Base-by-base conservation (phyloP, 2,329 filamentous ascomycete species). In the Pseudohalonectria lignicola region DNA sequence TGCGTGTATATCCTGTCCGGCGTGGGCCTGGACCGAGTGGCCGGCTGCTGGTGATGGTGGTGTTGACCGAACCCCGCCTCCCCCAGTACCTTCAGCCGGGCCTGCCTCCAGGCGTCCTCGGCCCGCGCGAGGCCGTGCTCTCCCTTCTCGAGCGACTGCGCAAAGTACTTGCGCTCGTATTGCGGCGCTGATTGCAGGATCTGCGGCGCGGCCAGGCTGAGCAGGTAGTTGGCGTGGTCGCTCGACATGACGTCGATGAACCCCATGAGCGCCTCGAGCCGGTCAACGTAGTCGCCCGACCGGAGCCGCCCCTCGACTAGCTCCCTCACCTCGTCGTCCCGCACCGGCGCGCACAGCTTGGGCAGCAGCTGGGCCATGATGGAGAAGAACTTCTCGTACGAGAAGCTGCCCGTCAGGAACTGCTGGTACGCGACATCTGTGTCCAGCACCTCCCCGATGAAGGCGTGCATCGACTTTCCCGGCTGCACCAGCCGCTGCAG, bases 181-280 rank as follows among this genome's bases (percentile, higher is more conserved):
- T 76, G 69, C 1, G 77, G 63, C 2, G 82, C 77, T 45, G 84
- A 79, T 45, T 80, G 74, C 39, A 86, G 75, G 37, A 92, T 68
- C 5, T 75, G 74, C 1, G 82, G 82, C 2, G 81, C 81, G 1
- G 79, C 78, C 20, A 81, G 72, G 55, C 79, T 76, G 36, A 92
- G 64, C 49, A 88, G 68, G 52, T 86, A 90, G 53, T 92, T 92
- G 42, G 83, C 80, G 51, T 88, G 87, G 50, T 92, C 85, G 41
- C 86, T 76, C 18, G 83, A 74, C 62, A 90, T 79, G 26, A 82
- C 63, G 49, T 92, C 82, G 40, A 88, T 82, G 47, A 86, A 82
- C 21, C 77, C 74, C 39, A 86, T 73, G 2, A 92, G 66, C 12
- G 80, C 79, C 59, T 86, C 80, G 1, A 90, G 70, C 44, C 85